These are phyloP conservation scores for Polyplosphaeria fusca DNA, from an alignment of 495 filamentous ascomycete species.

Conservation along the genomic window DNA sequence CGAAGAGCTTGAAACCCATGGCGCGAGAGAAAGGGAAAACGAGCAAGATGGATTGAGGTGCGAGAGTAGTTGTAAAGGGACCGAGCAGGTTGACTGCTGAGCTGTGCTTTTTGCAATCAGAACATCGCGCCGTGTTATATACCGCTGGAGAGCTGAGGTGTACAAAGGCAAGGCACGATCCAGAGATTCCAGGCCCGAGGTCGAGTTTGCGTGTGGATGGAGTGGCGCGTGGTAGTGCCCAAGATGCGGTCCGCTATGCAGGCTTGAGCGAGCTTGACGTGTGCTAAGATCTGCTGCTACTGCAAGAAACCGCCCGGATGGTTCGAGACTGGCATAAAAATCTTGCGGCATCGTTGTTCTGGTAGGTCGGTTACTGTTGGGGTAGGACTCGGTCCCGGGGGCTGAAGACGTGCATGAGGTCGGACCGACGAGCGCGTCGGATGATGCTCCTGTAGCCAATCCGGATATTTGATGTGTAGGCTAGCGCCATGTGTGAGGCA, in stretches of 20 bases:
- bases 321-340: not conserved
- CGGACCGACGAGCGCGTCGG: too few species aligned
- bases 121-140: not conserved
- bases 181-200: not conserved
- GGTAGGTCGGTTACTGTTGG: too few species aligned
- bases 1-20: constrained; percentile 25
- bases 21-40: not conserved
- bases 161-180: not conserved
- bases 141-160: not conserved
- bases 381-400: too few species aligned
- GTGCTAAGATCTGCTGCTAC: constrained; percentile 2
- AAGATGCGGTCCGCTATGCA: constrained; percentile 1
- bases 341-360: too few species aligned
- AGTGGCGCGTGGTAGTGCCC: not conserved
- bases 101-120: not conserved
- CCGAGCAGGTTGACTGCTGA: not conserved
- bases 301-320: not conserved
- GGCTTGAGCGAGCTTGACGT: constrained; percentile 3
- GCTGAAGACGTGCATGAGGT: too few species aligned
- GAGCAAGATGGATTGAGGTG: not conserved
- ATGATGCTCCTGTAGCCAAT: too few species aligned
- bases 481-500: too few species aligned
- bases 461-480: too few species aligned
- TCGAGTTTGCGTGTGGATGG: not conserved
- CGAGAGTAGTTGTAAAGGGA: not conserved